Evolutionary conservation across 2,329 filamentous ascomycete species (phyloP), one percentile per base, ranked within the genome.

Genomic region (Alternaria ventricosa): DNA sequence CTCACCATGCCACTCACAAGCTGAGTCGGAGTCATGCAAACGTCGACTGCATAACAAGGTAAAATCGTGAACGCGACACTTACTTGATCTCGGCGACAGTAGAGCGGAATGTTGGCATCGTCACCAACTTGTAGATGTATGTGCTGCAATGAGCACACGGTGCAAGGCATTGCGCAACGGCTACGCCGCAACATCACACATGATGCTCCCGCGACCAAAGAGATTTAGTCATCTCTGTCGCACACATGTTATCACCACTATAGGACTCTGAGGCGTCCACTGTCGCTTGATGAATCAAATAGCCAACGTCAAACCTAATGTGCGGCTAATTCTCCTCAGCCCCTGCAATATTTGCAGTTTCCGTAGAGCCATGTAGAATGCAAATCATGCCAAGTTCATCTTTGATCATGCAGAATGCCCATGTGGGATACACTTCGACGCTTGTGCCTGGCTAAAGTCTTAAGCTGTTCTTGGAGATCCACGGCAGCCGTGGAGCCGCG

Each of bases 371-470:
- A 53, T 18, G 20, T 53, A 41, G 49, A 23, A 23, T 46, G 44
- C 18, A 22, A 15, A 23, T n/a, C 15, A 33, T 30, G 15, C 9
- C 23, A 43, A 44, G 11, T 55, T 5, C n/a, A 13, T 15, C n/a
- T 18, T 25, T 22, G 49, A 30, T 6, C 11, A 9, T 41, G 8
- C 23, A 12, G 20, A 23, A n/a, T 53, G 49, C 20, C 5, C 25
- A 36, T 5, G 28, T n/a, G n/a, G 25, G 20, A 11, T 28, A 27
- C 20, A n/a, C 45, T 25, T 54, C 50, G 28, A 59, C 50, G 50
- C 57, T 60, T 60, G 57, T 60, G 47, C 44, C 50, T 60, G 50
- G 57, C 57, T 56, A 60, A 60, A 44, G 10, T 4, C 6, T 51
- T n/a, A 41, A 50, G 50, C 30, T 50, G 57, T 50, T 60, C 50